Evolutionary conservation across 139 green algal genomes (phyloP), one percentile per base, ranked within the genome.

Genomic region (Pleodorina starrii): DNA sequence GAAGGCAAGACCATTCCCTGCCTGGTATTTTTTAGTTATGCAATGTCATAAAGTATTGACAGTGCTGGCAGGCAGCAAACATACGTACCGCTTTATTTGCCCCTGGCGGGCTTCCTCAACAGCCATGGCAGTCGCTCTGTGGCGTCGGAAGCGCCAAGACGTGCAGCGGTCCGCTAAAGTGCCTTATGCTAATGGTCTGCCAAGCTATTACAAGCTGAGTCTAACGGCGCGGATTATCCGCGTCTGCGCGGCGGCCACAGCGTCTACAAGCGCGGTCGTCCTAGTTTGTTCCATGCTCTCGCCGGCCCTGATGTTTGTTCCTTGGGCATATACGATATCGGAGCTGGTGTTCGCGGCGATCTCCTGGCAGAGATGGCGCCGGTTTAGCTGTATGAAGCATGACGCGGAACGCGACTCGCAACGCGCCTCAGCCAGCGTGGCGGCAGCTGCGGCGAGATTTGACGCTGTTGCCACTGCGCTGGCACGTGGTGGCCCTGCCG

Each of bases 191-290:
- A 40, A 85, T 21, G 78, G 78, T 14, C 44, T 88, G 5, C 82
- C 82, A 7, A 51, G 12, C 0, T 80, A 80, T 57, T 88, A 68
- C 42, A 88, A 79, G 16, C 5, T 79, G 10, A 35, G 40, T 0
- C 82, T 88, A 4, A 17, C 40, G 36, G 32, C 35, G 1, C 43
- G 46, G 17, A 35, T 88, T 11, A 69, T 51, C 1, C 32, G 66
- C 11, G 82, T 79, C 6, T 88, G 82, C 66, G 82, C 82, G 3
- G 60, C n/a, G 7, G 82, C 82, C 3, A 88, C 82, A 23, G 66
- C 66, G 1, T 74, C 82, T 10, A 77, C 21, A 17, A 40, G 17
- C 82, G 63, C 50, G 0, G 5, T 88, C 0, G 3, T 69, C 44
- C 42, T 43, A 2, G 46, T 9, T 2, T 59, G 46, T 35, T 63